phyloP scores from a whole-genome alignment of 23 red algal genomes.

The Gracilaria vermiculophylla region DNA sequence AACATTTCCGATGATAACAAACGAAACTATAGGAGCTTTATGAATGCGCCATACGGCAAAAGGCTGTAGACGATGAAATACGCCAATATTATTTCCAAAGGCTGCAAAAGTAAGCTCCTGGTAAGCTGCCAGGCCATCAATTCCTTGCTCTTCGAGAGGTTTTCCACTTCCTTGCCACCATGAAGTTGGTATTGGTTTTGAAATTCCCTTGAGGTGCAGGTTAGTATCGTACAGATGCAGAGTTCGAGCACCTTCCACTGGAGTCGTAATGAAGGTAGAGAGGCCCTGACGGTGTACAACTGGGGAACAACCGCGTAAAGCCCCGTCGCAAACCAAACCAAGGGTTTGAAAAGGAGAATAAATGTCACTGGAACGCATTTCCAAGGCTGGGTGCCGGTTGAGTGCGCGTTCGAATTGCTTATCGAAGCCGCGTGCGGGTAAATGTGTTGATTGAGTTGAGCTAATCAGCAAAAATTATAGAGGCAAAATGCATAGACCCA shows the following conservation, averaged over 20 bases:
- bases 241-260: slow-evolving; percentile 60
- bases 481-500: not conserved
- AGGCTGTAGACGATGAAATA: slow-evolving; percentile 59
- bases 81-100: slow-evolving; percentile 30
- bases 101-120: slow-evolving; percentile 81
- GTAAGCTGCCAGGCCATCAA: slow-evolving; percentile 34
- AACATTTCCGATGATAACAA: slow-evolving; percentile 58
- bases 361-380: not conserved
- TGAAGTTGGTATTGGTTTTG: slow-evolving; percentile 47
- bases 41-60: slow-evolving; percentile 35
- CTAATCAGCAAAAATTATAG: not conserved
- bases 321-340: slow-evolving; percentile 75
- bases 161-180: slow-evolving; percentile 9
- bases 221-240: slow-evolving; percentile 81
- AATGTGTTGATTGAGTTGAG: not conserved
- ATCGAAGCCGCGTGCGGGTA: not conserved
- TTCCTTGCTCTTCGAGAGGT: not conserved
- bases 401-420: not conserved
- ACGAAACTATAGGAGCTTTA: slow-evolving; percentile 42
- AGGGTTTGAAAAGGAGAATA: slow-evolving; percentile 43
- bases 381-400: not conserved
- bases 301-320: slow-evolving; percentile 3
- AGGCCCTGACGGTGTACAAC: slow-evolving; percentile 51
- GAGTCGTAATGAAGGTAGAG: slow-evolving; percentile 69
- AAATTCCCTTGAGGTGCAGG: slow-evolving; percentile 66